phyloP scores from a whole-genome alignment of 169 alveolate genomes.

The Cryptosporidium meleagridis region DNA sequence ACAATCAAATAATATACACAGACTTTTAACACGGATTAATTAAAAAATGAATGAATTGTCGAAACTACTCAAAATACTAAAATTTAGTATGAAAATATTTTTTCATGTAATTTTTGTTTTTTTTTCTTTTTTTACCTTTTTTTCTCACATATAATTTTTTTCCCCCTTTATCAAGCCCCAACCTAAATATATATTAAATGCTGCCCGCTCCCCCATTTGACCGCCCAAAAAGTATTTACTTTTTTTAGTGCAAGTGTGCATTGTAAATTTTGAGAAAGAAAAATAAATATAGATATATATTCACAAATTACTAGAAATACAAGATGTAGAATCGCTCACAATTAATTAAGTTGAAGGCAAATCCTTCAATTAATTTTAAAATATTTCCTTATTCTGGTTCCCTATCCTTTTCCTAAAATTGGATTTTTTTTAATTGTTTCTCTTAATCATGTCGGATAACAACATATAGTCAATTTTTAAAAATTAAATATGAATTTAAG shows the following conservation, averaged over 20 bases:
- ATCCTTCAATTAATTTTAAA: no score
- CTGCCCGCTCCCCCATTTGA: slow-evolving; percentile 6
- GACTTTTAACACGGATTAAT: background rate
- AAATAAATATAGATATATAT: no score
- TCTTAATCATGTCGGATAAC: background rate
- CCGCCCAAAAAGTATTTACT: background rate
- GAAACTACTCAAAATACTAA: background rate
- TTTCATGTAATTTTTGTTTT: background rate
- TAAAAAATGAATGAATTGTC: background rate
- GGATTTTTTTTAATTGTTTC: no score
- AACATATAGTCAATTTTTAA: no score
- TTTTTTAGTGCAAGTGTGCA: background rate
- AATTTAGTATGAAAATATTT: background rate
- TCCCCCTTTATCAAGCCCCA: background rate
- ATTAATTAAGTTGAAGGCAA: no score
- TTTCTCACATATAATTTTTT: background rate
- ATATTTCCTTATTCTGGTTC: background rate
- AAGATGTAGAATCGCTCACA: no score
- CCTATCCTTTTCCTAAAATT: background rate
- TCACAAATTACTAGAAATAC: no score
- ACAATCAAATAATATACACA: background rate
- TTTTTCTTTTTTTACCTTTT: background rate
- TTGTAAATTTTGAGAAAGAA: background rate
- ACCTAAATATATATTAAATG: background rate
- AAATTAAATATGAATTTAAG: no score